Evolutionary conservation across 2,329 filamentous ascomycete species (phyloP), one percentile per base, ranked within the genome.

Genomic region (Colletotrichum neosansevieriae): DNA sequence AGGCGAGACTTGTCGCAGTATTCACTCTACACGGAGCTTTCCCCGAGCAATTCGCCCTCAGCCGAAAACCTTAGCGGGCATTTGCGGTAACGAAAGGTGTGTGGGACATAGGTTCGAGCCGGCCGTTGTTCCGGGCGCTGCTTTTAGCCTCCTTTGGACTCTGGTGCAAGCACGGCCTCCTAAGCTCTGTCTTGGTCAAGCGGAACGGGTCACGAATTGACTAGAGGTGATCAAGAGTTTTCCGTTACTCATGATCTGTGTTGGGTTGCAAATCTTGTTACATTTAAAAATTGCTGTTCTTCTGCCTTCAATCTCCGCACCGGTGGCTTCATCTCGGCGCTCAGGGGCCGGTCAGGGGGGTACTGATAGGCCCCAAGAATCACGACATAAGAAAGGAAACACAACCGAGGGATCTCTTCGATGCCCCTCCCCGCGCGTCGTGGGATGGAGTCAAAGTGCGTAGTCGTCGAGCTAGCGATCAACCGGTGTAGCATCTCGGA

Each of bases 341-440:
- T 49, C 57, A 59, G 57, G 57, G 57, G 57, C 17, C 57, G 15
- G 32, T 50, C 57, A 59, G 57, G 57, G 57, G 57, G 57, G 53
- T 42, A 29, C 40, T 19, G 42, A 36, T 40, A 36, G 32, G 44
- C 57, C 56, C 57, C 44, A 59, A 47, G 44, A 50, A 38, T 50
- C 40, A 50, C 32, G 56, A 59, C 29, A 40, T 40, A 40, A 21
- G 29, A 13, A 21, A 34, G 24, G 53, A 51, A 51, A 40, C 21
- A 32, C 19, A 57, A 17, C 53, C 53, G 38, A 57, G 21, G 34
- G 53, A 29, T 57, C 53, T 57, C 45, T 29, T 56, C 51, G 51
- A 56, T n/a, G 17, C 21, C 15, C 50, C 50, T 29, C n/a, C 15
- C 15, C 50, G 29, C 50, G 34, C 34, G 17, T 54, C 34, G n/a